Evolutionary conservation across 1,284 basidiomycete species (phyloP).

Genomic region (Anthracocystis panici-leucophaei): DNA sequence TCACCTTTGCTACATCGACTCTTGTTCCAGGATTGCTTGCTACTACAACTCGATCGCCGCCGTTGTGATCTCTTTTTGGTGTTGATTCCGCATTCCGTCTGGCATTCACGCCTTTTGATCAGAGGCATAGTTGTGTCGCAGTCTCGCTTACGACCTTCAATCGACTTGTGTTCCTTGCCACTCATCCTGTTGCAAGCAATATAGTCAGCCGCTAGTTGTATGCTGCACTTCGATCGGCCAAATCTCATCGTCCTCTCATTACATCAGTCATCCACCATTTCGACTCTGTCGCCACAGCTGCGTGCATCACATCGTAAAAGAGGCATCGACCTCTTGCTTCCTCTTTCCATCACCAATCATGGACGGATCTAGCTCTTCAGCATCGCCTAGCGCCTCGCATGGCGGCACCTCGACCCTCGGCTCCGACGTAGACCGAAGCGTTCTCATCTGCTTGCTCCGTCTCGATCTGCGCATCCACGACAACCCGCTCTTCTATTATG

Average conservation of each 20-base stretch:
- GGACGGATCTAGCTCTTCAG: conserved; percentile 34
- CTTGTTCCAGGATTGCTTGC: no score
- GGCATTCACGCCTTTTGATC: no score
- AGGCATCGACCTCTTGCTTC: neutral
- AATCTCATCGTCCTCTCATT: neutral
- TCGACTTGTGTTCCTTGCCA: neutral
- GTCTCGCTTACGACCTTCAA: neutral
- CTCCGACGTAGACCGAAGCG: conserved; percentile 35
- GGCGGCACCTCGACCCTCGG: conserved; percentile 24
- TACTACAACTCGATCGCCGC: no score
- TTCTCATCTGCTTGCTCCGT: conserved; percentile 62
- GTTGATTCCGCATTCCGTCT: no score
- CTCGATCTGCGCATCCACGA: conserved; percentile 71
- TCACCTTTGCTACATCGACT: no score
- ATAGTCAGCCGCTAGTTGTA: neutral
- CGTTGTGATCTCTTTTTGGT: no score
- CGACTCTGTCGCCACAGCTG: neutral
- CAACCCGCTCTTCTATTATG: conserved; percentile 72
- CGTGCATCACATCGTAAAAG: neutral
- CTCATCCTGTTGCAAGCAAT: no score
- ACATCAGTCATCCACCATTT: no score
- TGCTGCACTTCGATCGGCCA: neutral
- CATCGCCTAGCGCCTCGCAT: conserved; percentile 34
- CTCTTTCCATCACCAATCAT: conserved; percentile 4
- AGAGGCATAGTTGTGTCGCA: no score